A percentile compares a stretch with the other conserved stretches of the same genome.
These are phyloP conservation scores for Withania somnifera DNA, from an alignment of 305 asterid species.

Conservation along the genomic window DNA sequence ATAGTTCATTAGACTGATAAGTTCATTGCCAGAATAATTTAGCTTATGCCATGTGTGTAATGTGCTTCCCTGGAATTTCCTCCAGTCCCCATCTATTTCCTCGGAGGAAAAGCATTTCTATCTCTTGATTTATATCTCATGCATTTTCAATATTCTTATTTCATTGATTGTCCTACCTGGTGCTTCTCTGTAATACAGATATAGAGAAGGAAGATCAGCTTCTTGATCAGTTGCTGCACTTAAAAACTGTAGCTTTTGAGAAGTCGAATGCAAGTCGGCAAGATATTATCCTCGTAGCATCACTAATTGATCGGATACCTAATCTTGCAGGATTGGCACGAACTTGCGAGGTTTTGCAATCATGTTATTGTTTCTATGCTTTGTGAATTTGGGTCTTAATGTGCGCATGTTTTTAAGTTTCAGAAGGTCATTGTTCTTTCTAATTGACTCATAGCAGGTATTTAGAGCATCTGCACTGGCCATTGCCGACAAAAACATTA, in stretches of 20 bases:
- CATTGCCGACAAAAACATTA: constrained; percentile 56
- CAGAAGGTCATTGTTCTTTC: neutral
- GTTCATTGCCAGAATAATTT: neutral
- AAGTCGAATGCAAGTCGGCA: constrained; percentile 60
- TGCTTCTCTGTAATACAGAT: constrained; percentile 26
- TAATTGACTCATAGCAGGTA: constrained; percentile 27
- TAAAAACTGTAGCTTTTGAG: constrained; percentile 51
- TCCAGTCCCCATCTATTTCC: neutral
- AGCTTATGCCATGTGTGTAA: neutral
- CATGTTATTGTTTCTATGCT: neutral
- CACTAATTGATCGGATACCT: constrained; percentile 90
- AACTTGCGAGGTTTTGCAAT: constrained; percentile 70
- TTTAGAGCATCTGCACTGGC: constrained; percentile 77
- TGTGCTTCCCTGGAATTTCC: neutral
- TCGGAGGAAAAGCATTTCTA: neutral
- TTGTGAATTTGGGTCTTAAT: neutral
- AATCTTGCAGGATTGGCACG: constrained; percentile 98
- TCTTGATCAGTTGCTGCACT: constrained; percentile 53
- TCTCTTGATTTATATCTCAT: neutral
- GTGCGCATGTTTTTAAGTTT: neutral
- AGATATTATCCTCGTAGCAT: constrained; percentile 64
- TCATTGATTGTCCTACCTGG: neutral
- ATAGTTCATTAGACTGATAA: neutral
- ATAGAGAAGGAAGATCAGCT: constrained; percentile 76
- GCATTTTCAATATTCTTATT: neutral